Evolutionary conservation across 2,329 filamentous ascomycete genomes (phyloP).

Genomic region (Ceratocystis smalleyi): DNA sequence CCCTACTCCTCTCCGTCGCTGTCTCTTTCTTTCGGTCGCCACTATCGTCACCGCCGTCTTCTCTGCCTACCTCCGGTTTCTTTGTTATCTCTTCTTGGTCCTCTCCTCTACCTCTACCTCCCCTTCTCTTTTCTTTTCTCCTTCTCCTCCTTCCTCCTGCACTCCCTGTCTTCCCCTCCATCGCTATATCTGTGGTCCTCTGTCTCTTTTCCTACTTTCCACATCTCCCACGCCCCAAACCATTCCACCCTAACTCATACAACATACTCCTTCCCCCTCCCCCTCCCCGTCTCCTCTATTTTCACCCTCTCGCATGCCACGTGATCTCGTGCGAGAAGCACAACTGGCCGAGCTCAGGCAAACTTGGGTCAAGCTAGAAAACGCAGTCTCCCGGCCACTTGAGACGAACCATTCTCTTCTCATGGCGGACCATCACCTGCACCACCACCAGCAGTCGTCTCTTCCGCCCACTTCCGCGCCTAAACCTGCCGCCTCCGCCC

Average conservation of each 20-base stretch:
- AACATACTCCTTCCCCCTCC: no score
- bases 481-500: neutral
- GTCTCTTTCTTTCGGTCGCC: no score
- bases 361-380: slow-evolving; percentile 12
- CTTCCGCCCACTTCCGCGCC: neutral
- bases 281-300: neutral
- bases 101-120: neutral
- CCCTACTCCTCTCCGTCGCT: no score
- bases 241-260: neutral
- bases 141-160: neutral
- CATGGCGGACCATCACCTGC: neutral
- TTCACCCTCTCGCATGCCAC: slow-evolving; percentile 7
- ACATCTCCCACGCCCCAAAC: neutral
- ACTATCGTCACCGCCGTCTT: no score
- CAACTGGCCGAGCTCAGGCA: slow-evolving; percentile 12
- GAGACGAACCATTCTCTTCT: slow-evolving; percentile 4
- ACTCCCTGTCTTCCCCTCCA: neutral
- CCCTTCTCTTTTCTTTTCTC: neutral
- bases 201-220: neutral
- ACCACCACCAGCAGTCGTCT: neutral
- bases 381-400: neutral
- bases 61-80: no score
- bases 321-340: neutral
- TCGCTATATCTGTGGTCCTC: neutral
- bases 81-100: no score